phyloP scores from a whole-genome alignment of 352 stramenopile species.

The Phytopythium delawarense region DNA sequence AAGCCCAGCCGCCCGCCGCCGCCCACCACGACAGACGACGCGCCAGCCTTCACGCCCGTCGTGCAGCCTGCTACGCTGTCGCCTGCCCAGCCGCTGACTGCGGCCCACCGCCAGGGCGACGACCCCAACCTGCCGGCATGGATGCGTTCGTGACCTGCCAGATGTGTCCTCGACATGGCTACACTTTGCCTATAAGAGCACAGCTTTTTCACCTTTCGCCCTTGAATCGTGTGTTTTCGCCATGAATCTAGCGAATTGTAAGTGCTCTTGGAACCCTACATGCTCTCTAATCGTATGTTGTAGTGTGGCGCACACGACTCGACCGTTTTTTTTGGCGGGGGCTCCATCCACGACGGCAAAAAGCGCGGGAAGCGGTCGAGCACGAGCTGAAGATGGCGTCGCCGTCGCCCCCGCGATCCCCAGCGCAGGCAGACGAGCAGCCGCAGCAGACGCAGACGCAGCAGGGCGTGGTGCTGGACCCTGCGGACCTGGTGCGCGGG shows the following conservation, averaged over 20 bases:
- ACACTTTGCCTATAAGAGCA: not conserved
- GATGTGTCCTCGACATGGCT: not conserved
- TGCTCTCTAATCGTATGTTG: not conserved
- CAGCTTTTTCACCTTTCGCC: not conserved
- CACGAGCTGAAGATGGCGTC: not conserved
- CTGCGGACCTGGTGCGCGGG: slow-evolving; percentile 3
- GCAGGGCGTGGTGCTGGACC: slow-evolving; percentile 3
- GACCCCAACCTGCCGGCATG: slow-evolving; percentile 22
- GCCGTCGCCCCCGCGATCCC: slow-evolving; percentile 5
- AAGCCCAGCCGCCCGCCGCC: not conserved
- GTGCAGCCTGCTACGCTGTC: slow-evolving; percentile 15
- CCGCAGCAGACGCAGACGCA: not conserved
- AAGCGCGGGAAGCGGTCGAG: not conserved
- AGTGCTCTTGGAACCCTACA: not conserved
- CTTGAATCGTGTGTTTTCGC: not conserved
- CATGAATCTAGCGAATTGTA: not conserved
- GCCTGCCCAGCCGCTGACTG: not conserved
- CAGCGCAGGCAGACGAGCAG: not conserved
- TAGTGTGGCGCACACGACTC: not conserved
- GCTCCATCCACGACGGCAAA: not conserved
- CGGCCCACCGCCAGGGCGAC: not conserved
- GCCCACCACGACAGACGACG: not conserved
- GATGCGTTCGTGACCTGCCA: slow-evolving; percentile 14
- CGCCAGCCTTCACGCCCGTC: slow-evolving; percentile 13
- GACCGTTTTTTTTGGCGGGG: not conserved